Percentiles rank a stretch among this genome's conserved stretches.
phyloP scores from a whole-genome alignment of 176 grass and related monocot genomes.

The Bromus sterilis region DNA sequence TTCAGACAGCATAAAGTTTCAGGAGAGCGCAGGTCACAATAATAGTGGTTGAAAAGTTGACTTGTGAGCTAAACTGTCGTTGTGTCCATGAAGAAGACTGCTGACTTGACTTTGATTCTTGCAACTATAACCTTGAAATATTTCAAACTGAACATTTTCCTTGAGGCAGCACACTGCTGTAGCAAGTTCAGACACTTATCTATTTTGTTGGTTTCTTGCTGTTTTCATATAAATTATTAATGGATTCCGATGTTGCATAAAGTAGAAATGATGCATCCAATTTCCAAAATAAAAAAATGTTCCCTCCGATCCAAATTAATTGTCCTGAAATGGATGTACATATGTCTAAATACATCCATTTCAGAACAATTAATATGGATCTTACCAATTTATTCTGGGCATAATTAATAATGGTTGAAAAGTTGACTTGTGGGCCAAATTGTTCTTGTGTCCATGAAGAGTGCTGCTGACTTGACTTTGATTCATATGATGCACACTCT shows the following conservation, averaged over 20 bases:
- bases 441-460: not conserved
- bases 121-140: not conserved
- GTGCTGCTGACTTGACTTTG: not conserved
- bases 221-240: not conserved
- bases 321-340: no score
- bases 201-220: not conserved
- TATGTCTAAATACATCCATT: no score
- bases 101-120: slow-evolving; percentile 1
- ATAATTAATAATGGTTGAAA: not conserved
- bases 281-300: not conserved
- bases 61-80: not conserved
- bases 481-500: not conserved
- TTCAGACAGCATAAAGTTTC: not conserved
- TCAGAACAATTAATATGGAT: no score
- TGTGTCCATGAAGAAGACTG: not conserved
- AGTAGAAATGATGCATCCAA: not conserved
- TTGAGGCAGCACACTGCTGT: not conserved
- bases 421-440: not conserved
- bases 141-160: not conserved
- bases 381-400: not conserved
- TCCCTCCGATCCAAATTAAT: no score
- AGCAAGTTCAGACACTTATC: not conserved
- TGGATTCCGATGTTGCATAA: no score
- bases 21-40: not conserved
- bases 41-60: not conserved